These are phyloP conservation scores for Corchorus olitorius DNA, from an alignment of 345 rosid species.

Conservation along the genomic window DNA sequence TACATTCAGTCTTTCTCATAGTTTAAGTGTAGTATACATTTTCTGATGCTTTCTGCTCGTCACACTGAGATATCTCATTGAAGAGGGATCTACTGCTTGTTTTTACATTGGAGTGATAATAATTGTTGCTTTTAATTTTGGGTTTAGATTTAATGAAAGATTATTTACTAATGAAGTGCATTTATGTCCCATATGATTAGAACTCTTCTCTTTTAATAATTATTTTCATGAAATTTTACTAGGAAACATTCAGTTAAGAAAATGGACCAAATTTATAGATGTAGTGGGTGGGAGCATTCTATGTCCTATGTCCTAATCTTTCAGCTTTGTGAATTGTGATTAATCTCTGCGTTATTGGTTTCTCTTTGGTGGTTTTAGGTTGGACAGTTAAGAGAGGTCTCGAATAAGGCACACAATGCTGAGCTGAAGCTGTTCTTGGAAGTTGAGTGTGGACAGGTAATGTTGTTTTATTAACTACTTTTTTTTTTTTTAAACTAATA, in stretches of 20 bases:
- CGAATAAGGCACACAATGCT: conserved; percentile 74
- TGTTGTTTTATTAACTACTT: conserved; percentile 20
- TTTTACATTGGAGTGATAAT: neutral
- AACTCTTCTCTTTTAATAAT: neutral
- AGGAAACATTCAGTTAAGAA: neutral
- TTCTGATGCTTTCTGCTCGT: neutral
- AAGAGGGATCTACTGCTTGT: neutral
- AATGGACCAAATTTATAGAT: neutral
- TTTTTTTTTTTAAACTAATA: neutral
- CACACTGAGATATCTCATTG: neutral
- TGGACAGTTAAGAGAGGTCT: conserved; percentile 85
- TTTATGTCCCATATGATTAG: neutral
- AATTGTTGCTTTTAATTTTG: conserved; percentile 1
- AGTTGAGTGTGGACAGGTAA: conserved; percentile 80
- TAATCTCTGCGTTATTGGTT: conserved; percentile 11
- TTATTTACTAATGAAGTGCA: neutral
- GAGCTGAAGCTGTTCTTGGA: conserved; percentile 91
- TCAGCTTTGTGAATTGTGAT: neutral
- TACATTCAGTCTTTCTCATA: neutral
- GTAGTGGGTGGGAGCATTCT: neutral
- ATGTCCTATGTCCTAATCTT: neutral
- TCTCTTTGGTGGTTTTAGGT: conserved; percentile 51
- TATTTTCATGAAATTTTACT: neutral
- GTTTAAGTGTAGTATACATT: neutral
- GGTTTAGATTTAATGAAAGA: neutral